phyloP scores from a whole-genome alignment of 108 stramenopile species.

The Schizochytrium sp. region DNA sequence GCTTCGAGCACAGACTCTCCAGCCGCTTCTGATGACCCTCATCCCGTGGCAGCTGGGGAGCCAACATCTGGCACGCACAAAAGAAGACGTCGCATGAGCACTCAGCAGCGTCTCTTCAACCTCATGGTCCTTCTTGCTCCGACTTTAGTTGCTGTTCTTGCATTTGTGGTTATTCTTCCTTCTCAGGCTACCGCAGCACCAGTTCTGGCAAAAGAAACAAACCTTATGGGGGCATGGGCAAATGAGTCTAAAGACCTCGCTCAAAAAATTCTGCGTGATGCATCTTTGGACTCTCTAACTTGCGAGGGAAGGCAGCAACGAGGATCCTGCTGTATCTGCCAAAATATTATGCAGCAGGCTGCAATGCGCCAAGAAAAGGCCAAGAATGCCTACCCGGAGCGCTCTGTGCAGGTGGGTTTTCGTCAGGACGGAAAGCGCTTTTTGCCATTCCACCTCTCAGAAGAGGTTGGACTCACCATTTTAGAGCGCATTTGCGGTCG shows the following conservation, averaged over 20 bases:
- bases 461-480: neutral
- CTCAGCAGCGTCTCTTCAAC: neutral
- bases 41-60: neutral
- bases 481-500: conserved; percentile 18
- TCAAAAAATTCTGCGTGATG: neutral
- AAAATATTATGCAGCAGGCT: conserved; percentile 26
- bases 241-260: neutral
- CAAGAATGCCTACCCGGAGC: too few relatives aligned
- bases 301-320: conserved; percentile 23
- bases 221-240: neutral
- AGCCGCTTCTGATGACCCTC: neutral
- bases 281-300: neutral
- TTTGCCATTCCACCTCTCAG: conserved; percentile 3
- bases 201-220: neutral
- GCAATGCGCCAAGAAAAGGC: conserved; percentile 3
- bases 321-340: conserved; percentile 47
- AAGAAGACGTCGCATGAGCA: too few relatives aligned
- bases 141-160: conserved; percentile 10
- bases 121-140: conserved; percentile 18
- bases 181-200: neutral
- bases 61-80: too few relatives aligned
- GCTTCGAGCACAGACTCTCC: neutral
- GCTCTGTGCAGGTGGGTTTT: neutral
- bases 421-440: neutral
- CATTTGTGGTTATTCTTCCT: conserved; percentile 1